Percentiles rank a stretch among this genome's conserved stretches.
phyloP scores from a whole-genome alignment of 75 land plant species.

The Gnetum montanum region DNA sequence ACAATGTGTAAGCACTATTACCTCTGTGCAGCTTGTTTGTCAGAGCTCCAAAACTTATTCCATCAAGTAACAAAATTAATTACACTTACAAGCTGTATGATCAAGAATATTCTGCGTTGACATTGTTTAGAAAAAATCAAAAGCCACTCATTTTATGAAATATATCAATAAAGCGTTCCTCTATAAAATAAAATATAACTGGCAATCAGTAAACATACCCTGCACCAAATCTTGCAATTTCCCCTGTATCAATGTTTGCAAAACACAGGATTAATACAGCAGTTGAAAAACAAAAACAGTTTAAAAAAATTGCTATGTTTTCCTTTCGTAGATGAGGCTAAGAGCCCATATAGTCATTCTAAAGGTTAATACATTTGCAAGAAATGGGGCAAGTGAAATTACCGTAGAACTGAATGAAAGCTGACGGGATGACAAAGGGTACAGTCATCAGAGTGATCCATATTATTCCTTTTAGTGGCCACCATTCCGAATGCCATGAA shows the following conservation, averaged over 20 bases:
- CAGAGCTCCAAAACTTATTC: slow-evolving; percentile 30
- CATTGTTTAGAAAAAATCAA: too few relatives aligned
- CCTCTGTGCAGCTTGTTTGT: slow-evolving; percentile 16
- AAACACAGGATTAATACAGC: too few relatives aligned
- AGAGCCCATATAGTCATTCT: too few relatives aligned
- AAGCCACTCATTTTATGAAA: too few relatives aligned
- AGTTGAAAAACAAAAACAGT: too few relatives aligned
- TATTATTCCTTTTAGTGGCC: slow-evolving; percentile 59
- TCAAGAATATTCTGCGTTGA: slow-evolving; percentile 31
- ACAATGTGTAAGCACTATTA: too few relatives aligned
- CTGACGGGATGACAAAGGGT: slow-evolving; percentile 72
- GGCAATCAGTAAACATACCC: slow-evolving; percentile 74
- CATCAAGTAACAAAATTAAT: slow-evolving; percentile 28
- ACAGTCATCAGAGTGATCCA: slow-evolving; percentile 48
- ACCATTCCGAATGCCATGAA: slow-evolving; percentile 89
- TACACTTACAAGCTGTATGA: slow-evolving; percentile 22
- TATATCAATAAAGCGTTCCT: too few relatives aligned
- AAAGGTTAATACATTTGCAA: too few relatives aligned
- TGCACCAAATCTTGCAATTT: slow-evolving; percentile 82
- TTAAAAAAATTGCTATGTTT: too few relatives aligned
- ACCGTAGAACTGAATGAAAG: slow-evolving; percentile 76
- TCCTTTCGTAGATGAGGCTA: too few relatives aligned
- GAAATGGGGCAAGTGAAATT: slow-evolving; percentile 26
- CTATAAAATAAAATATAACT: too few relatives aligned
- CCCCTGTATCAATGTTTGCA: slow-evolving; percentile 47